These are phyloP conservation scores for Populus euphratica DNA, from an alignment of 345 rosid genomes.

Conservation along the genomic window DNA sequence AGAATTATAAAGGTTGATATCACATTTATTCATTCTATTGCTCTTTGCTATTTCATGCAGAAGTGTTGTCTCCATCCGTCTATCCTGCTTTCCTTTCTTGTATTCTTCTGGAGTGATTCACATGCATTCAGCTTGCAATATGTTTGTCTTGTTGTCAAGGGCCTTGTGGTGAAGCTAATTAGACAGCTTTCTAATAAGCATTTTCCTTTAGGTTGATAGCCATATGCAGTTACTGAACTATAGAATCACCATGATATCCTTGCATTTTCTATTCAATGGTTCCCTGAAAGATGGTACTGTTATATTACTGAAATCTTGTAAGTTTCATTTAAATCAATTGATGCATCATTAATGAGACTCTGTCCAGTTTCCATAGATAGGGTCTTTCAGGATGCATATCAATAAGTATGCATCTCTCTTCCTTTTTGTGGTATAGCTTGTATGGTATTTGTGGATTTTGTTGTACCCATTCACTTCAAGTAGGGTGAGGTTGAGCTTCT, in stretches of 20 bases:
- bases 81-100: not conserved
- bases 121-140: not conserved
- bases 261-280: not conserved
- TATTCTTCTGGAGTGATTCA: not conserved
- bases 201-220: not conserved
- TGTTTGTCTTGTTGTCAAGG: not conserved
- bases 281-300: not conserved
- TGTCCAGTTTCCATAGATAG: not conserved
- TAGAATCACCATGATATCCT: not conserved
- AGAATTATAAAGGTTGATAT: not conserved
- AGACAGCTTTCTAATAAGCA: not conserved
- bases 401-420: conserved; percentile 23
- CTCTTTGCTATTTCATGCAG: not conserved
- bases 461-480: conserved; percentile 79
- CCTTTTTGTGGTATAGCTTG: conserved; percentile 38
- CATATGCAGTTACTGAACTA: not conserved
- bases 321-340: not conserved
- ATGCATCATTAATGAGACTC: not conserved
- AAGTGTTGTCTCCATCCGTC: no score
- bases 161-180: not conserved
- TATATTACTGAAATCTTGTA: not conserved
- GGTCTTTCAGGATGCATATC: conserved; percentile 23
- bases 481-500: conserved; percentile 98
- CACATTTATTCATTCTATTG: not conserved
- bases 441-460: conserved; percentile 48